phyloP scores from a whole-genome alignment of 1,139 yeast species.

The Saccharomyces hybrid region DNA sequence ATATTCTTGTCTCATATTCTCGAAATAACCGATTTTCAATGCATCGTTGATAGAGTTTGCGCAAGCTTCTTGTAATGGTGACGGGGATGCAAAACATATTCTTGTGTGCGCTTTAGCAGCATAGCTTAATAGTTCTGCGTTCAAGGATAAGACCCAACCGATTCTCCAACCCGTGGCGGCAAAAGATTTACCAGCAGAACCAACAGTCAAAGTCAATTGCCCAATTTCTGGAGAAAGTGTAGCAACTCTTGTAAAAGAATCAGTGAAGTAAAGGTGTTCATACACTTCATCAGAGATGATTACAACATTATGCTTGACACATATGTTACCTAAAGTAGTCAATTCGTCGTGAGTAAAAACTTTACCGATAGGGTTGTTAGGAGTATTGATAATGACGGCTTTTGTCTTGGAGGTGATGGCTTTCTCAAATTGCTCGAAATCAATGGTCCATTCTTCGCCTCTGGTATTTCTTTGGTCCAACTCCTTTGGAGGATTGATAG shows the following conservation, averaged over 20 bases:
- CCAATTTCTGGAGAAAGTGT: slow-evolving; percentile 71
- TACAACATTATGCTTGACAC: slow-evolving; percentile 73
- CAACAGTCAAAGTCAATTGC: slow-evolving; percentile 77
- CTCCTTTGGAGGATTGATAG: slow-evolving; percentile 75
- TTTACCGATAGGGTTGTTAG: slow-evolving; percentile 95
- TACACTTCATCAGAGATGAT: slow-evolving; percentile 91
- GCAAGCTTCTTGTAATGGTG: slow-evolving; percentile 92
- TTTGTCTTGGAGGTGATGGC: slow-evolving; percentile 72
- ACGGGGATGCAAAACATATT: slow-evolving; percentile 81
- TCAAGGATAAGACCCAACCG: slow-evolving; percentile 83
- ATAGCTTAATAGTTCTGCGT: slow-evolving; percentile 69
- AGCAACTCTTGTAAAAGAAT: slow-evolving; percentile 74
- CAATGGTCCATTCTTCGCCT: slow-evolving; percentile 83
- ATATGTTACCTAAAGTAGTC: slow-evolving; percentile 64
- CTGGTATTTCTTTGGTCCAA: slow-evolving; percentile 55
- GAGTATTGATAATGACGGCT: slow-evolving; percentile 81
- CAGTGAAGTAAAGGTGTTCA: slow-evolving; percentile 72
- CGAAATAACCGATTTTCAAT: slow-evolving; percentile 55
- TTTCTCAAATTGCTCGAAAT: slow-evolving; percentile 64
- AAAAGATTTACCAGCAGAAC: slow-evolving; percentile 95
- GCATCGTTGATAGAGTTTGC: slow-evolving; percentile 69
- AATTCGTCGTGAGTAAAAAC: slow-evolving; percentile 73
- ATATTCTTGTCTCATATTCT: slow-evolving; percentile 59
- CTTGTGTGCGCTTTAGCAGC: slow-evolving; percentile 89
- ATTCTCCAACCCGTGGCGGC: slow-evolving; percentile 99